Base-by-base conservation (phyloP, 2,329 filamentous ascomycete species). In the Talaromyces sp. region DNA sequence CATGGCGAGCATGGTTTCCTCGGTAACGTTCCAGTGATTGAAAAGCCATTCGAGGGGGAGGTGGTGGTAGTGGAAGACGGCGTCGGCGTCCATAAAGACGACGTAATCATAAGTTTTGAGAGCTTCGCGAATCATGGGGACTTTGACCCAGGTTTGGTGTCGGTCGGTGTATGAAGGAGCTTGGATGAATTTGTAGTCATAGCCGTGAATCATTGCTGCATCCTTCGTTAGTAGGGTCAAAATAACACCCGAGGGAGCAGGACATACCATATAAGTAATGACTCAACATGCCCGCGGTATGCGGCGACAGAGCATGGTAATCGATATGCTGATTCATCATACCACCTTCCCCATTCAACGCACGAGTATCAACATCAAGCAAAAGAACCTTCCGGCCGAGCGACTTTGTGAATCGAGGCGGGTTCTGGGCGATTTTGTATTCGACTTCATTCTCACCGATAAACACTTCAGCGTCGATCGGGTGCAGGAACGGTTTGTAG, bases 41-140 rank as follows among this genome's bases (percentile, higher is more conserved):
- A 67, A 62, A 11, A 67, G 45, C 65, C 65, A 67, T 40, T 67
- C 65, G 11, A 67, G 43, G 3, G 65, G 65, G 6, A 67, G 63
- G 17, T 67, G 65, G 27, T 58, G 63, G 25, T 67, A 58, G 29
- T 51, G 56, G 63, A 67, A 67, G 34, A 67, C 38, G 22, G 65
- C 62, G 47, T 67, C 65, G 34, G 62, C 63, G 34, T 67, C 65
- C 54, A 67, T 56, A 11, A 67, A 67, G 11, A 67, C 65, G 17
- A 67, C 65, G 5, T 65, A 65, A 22, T 67, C 62, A 15, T 67
- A 67, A 6, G 63, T 56, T 27, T 65, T 65, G 25, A 67, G 61
- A 11, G 61, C 65, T 38, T 67, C 65, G n/a, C 65, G 65, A 13
- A 67, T 67, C 65, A 65, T 62, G 27, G 65, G 65, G 7, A 67